Evolutionary conservation across 2,329 filamentous ascomycete genomes (phyloP), one percentile per base, ranked within the genome.

Genomic region (Lecanosticta acicola): DNA sequence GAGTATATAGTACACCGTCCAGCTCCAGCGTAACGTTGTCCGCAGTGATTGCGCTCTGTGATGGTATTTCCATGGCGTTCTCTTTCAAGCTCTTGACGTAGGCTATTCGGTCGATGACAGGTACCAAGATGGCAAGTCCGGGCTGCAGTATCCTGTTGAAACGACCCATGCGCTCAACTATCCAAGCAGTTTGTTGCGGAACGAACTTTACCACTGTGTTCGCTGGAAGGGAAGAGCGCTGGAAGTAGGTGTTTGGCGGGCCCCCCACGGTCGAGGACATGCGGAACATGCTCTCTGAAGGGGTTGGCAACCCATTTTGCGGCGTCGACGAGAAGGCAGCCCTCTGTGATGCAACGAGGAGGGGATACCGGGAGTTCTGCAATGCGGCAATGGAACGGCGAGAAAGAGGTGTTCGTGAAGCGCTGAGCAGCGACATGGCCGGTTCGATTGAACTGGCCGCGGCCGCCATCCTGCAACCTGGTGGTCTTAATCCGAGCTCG

Each of bases 141-240:
- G 93, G 93, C 60, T 96, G 81, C 41, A 98, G 74, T 62, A 98
- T 96, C 50, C 90, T 80, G 71, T 87, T 85, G 74, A 95, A 98
- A 70, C 90, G 93, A 61, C 93, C 93, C 93, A 98, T 98, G 64
- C 93, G 90, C 79, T 98, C 93, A 46, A 98, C 93, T 49, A 98
- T 91, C 93, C 93, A 98, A 68, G 93, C 93, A 59, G 91, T 97
- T 74, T 98, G 93, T 71, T 98, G 93, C n/a, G 93, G 93, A 34
- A 98, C 93, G 70, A 56, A 98, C 50, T 91, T 87, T 60, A 98
- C 76, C 53, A 98, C 76, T 3, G 93, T 98, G 71, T 98, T 98
- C 58, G 90, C 87, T 20, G 93, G 93, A 42, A 96, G 76, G 17
- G 75, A 69, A 36, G 73, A 71, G 37, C 75, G 70, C 48, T 68